A percentile compares a stretch with the other conserved stretches of the same genome.
These are phyloP conservation scores for Pascua guehoae DNA, from an alignment of 1,284 basidiomycete species.

Conservation along the genomic window DNA sequence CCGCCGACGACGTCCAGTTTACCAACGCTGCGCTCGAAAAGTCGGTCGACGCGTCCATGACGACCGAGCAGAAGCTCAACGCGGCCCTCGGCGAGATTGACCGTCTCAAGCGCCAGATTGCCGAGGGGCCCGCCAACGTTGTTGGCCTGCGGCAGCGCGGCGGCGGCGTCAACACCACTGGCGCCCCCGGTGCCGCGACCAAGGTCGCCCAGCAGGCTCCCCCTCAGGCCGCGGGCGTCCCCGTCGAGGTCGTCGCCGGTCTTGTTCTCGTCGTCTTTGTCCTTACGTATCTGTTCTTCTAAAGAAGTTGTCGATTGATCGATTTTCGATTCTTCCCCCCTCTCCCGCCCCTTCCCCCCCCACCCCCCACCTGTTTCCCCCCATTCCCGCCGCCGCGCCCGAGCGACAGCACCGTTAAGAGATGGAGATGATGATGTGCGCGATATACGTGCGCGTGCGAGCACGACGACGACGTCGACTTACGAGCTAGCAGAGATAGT, in stretches of 20 bases:
- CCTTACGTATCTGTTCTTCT: conserved; percentile 57
- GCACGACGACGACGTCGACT: neutral
- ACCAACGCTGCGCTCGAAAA: conserved; percentile 39
- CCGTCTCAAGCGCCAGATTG: conserved; percentile 35
- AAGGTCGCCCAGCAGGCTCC: conserved; percentile 19
- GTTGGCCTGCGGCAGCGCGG: conserved; percentile 44
- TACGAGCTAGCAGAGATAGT: conserved; percentile 3
- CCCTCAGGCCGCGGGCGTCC: conserved; percentile 45
- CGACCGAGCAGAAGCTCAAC: conserved; percentile 45
- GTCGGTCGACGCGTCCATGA: conserved; percentile 35
- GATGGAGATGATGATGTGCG: conserved; percentile 1
- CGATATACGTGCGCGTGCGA: neutral
- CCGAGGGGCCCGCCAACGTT: conserved; percentile 32
- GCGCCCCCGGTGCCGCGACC: conserved; percentile 26
- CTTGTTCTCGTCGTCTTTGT: conserved; percentile 56
- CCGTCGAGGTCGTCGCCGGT: conserved; percentile 55
- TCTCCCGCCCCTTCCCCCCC: neutral
- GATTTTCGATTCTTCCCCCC: neutral
- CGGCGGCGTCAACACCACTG: conserved; percentile 24
- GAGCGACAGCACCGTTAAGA: neutral
- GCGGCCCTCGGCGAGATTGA: conserved; percentile 46
- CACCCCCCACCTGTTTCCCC: no score
- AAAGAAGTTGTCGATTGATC: conserved; percentile 5
- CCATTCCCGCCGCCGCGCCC: neutral
- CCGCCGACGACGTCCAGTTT: conserved; percentile 29